phyloP scores from a whole-genome alignment of 331 rosid genomes.

The Pyracantha coccinea region DNA sequence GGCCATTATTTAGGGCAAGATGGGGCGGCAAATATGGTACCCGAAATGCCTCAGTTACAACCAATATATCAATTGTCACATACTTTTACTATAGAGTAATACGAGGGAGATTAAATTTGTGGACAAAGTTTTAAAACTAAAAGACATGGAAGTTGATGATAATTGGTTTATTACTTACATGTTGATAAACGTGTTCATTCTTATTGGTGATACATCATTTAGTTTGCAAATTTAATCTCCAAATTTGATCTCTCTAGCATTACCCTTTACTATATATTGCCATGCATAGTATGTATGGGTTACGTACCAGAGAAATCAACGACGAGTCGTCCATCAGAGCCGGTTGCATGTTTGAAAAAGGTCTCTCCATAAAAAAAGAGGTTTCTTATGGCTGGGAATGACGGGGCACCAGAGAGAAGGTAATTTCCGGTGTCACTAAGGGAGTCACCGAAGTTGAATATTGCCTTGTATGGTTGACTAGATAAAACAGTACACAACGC shows the following conservation, averaged over 20 bases:
- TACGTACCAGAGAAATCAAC: constrained; percentile 30
- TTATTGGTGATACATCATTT: too few species aligned
- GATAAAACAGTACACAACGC: neutral
- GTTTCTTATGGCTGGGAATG: constrained; percentile 39
- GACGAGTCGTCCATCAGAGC: constrained; percentile 57
- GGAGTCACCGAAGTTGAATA: constrained; percentile 38
- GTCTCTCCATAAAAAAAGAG: constrained; percentile 64
- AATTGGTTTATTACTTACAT: too few species aligned
- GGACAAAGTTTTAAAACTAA: too few species aligned
- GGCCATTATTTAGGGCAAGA: constrained; percentile 23
- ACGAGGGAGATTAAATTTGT: too few species aligned
- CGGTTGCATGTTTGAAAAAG: constrained; percentile 52
- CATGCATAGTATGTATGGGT: too few species aligned
- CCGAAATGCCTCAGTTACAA: constrained; percentile 53
- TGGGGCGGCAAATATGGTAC: constrained; percentile 54
- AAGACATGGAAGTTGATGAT: too few species aligned
- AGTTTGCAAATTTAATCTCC: too few species aligned
- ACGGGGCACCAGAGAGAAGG: constrained; percentile 32
- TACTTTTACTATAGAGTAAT: too few species aligned
- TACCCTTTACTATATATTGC: too few species aligned
- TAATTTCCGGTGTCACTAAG: constrained; percentile 73
- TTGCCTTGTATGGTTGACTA: neutral
- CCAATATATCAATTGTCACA: neutral
- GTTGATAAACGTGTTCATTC: too few species aligned
- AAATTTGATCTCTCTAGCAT: too few species aligned